Evolutionary conservation across 2,329 filamentous ascomycete genomes (phyloP).

Genomic region (Hypoxylon sp.): DNA sequence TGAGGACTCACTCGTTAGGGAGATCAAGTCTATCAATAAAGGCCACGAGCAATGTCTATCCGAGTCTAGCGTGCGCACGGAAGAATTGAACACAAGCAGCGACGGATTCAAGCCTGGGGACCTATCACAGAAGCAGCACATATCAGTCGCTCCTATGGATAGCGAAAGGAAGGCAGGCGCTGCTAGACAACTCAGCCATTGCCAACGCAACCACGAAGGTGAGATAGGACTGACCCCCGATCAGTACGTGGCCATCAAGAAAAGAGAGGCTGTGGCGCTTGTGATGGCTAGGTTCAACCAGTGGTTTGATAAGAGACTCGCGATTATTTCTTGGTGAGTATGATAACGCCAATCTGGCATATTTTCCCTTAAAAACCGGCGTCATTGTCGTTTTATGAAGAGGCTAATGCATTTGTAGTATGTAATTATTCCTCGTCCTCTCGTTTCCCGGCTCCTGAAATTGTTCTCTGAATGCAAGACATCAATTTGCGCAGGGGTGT

Average conservation of each 20-base stretch:
- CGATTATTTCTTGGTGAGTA: conserved; percentile 49
- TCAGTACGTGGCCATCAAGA: conserved; percentile 52
- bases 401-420: conserved; percentile 33
- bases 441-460: neutral
- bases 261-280: conserved; percentile 46
- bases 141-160: conserved; percentile 52
- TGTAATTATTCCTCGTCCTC: conserved; percentile 14
- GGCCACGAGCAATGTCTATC: conserved; percentile 44
- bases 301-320: conserved; percentile 53
- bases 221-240: conserved; percentile 48
- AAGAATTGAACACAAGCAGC: conserved; percentile 42
- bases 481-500: neutral
- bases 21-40: conserved; percentile 29
- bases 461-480: neutral
- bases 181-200: conserved; percentile 48
- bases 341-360: neutral
- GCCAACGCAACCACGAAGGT: conserved; percentile 44
- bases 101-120: conserved; percentile 40
- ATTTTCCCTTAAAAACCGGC: neutral
- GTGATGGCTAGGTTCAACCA: conserved; percentile 52
- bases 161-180: conserved; percentile 47
- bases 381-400: neutral
- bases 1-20: conserved; percentile 19
- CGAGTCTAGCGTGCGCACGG: conserved; percentile 42
- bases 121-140: conserved; percentile 33